Base-by-base conservation (phyloP, 768 basidiomycete species). In the Inosperma sp. region DNA sequence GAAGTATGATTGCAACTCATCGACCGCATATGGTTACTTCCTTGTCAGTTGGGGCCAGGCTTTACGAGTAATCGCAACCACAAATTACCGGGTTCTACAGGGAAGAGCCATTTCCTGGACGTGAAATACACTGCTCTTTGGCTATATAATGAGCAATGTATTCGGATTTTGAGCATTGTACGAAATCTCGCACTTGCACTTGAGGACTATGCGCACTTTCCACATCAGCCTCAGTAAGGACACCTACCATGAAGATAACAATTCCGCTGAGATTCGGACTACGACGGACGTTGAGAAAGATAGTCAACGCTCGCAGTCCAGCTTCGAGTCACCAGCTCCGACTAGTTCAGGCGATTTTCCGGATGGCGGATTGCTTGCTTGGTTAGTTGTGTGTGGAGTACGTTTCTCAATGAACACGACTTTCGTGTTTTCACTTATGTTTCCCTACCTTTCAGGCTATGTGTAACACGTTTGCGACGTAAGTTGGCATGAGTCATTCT, bases 381-480 rank as follows among this genome's bases (percentile, higher is more conserved):
- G 75, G 75, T 49, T 75, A 16, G 64, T 77, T 31, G 70, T 77
- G 21, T 58, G 63, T 41, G 75, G 74, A 56, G 75, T 76, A 53
- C 42, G 72, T 61, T 12, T 26, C 27, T 22, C 30, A 49, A 22
- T 5, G 26, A 17, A 27, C 27, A 29, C 30, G 19, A 23, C 21
- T 30, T 34, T 17, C 1, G 5, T 25, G 13, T 25, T 31, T 14
- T 31, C 3, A 40, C 49, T 42, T 30, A 21, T 22, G 12, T 26
- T 21, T 26, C 19, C 21, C 21, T 17, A n/a, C 25, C 37, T 21
- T 27, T n/a, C 30, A 76, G 73, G 74, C 68, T 6, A 74, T 75
- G 71, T 74, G 70, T 44, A 74, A 69, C 49, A 68, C 73, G 5
- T 76, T 75, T 52, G 64, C 74, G 27, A 75, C 76, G 75, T 76